Base-by-base conservation (phyloP, 2,329 filamentous ascomycete genomes). In the Teratosphaeriaceae sp. region DNA sequence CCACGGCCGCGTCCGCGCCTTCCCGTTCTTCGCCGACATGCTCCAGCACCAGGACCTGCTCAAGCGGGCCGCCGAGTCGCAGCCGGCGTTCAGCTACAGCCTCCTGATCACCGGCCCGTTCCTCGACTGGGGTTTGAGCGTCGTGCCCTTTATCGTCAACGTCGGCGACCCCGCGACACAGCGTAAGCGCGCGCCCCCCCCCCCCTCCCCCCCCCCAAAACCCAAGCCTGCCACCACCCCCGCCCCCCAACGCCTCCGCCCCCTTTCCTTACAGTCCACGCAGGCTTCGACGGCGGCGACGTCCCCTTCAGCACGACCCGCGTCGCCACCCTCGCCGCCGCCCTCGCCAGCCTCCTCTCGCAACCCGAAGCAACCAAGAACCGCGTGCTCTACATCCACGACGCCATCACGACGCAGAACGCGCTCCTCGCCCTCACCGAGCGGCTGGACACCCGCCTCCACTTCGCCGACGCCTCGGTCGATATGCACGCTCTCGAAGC, bases 1-100 rank as follows among this genome's bases (percentile, higher is more conserved):
- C 13, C 60, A 67, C 44, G 48, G 53, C 0, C 45, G 53, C 1
- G 52, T 56, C 1, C 38, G 46, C 16, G 39, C 33, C 3, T 35
- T 66, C 22, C 62, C 63, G 0, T 58, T 63, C 4, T 66, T 57
- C 43, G 49, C 47, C 16, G 46, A 45, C 6, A 67, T 65, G 42
- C 56, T 60, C n/a, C 42, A 48, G 26, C 58, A 58, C 43, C 49
- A 60, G 13, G 46, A 62, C 34, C 62, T 66, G 36, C 50, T 66
- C 3, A 47, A 52, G 18, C 46, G 45, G 27, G 51, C 47, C 34
- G 48, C 52, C 45, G 23, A 35, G 6, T 42, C 48, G 44, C 39
- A 38, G 1, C 21, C 26, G n/a, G 40, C 46, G 26, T 55, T 64
- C 41, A 54, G 50, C 5, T 64, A 54, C 37, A 59, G 56, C 0